Percentiles rank a stretch among this genome's conserved stretches.
Conservation (phyloP, 768 basidiomycete species). For the Hysterangium stoloniferum region DNA sequence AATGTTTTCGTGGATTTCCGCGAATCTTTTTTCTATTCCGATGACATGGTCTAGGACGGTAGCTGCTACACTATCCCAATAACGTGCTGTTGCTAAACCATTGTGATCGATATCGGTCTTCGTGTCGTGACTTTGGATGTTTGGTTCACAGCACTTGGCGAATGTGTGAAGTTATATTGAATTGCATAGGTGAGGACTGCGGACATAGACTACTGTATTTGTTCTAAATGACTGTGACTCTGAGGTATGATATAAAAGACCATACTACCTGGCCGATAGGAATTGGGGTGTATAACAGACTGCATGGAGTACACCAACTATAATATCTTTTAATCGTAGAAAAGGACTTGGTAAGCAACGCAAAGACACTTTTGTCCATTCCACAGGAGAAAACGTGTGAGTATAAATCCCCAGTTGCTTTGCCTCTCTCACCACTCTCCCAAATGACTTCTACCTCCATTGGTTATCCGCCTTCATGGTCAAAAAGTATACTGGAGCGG, state of each 20-base stretch:
- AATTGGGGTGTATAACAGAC: constrained; percentile 55
- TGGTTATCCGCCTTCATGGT: constrained; percentile 44
- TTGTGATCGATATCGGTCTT: background rate
- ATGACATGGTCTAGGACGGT: background rate
- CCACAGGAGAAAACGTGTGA: constrained; percentile 30
- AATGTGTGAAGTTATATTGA: no score
- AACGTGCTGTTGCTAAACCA: background rate
- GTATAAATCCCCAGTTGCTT: constrained; percentile 34
- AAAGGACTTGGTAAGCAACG: no score
- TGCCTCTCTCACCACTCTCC: constrained; percentile 51
- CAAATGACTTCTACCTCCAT: constrained; percentile 63
- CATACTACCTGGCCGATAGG: no score
- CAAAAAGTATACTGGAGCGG: constrained; percentile 57
- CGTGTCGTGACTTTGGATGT: no score
- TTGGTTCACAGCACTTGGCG: no score
- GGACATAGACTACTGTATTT: no score
- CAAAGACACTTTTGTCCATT: background rate
- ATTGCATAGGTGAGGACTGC: no score
- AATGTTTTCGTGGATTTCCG: background rate
- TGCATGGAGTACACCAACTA: constrained; percentile 54
- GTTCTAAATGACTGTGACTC: no score
- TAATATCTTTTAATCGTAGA: no score
- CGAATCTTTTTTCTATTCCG: background rate
- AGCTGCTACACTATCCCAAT: constrained; percentile 5
- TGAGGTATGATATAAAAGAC: no score